Evolutionary conservation across 2,329 filamentous ascomycete species (phyloP).

Genomic region (Talaromyces rugulosus): DNA sequence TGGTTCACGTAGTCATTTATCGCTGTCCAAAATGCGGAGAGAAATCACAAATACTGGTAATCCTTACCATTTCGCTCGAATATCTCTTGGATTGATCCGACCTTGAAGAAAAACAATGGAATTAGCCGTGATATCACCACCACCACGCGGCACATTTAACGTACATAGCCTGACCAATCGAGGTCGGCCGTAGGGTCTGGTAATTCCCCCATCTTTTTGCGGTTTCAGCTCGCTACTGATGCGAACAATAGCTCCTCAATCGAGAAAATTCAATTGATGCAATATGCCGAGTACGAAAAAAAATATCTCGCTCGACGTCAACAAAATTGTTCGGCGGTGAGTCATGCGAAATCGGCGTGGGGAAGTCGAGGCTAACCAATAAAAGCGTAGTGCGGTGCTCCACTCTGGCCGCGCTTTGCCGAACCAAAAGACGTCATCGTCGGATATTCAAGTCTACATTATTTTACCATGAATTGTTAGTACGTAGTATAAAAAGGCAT

Average conservation of each 20-base stretch:
- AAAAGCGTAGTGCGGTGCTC: neutral
- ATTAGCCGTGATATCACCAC: slow-evolving; percentile 1
- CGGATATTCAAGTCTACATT: neutral
- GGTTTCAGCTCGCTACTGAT: neutral
- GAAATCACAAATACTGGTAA: neutral
- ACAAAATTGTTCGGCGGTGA: slow-evolving; percentile 9
- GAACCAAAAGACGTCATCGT: neutral
- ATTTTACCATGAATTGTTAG: too few relatives aligned
- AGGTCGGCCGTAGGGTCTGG: slow-evolving; percentile 43
- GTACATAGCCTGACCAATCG: slow-evolving; percentile 42
- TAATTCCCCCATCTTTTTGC: slow-evolving; percentile 2
- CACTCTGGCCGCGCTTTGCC: neutral
- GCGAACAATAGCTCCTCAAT: neutral
- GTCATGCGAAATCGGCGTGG: slow-evolving; percentile 14
- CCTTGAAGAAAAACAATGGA: neutral
- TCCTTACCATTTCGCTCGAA: slow-evolving; percentile 41
- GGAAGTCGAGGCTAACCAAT: neutral
- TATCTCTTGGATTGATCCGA: slow-evolving; percentile 42
- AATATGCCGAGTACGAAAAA: neutral
- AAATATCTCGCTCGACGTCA: neutral
- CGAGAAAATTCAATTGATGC: neutral
- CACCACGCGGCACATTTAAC: slow-evolving; percentile 2
- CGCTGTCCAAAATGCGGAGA: neutral
- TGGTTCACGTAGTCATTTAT: neutral
- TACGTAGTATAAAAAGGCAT: too few relatives aligned